Evolutionary conservation across 2,329 filamentous ascomycete species (phyloP), one percentile per base, ranked within the genome.

Genomic region (Chaetomiaceae sp.): DNA sequence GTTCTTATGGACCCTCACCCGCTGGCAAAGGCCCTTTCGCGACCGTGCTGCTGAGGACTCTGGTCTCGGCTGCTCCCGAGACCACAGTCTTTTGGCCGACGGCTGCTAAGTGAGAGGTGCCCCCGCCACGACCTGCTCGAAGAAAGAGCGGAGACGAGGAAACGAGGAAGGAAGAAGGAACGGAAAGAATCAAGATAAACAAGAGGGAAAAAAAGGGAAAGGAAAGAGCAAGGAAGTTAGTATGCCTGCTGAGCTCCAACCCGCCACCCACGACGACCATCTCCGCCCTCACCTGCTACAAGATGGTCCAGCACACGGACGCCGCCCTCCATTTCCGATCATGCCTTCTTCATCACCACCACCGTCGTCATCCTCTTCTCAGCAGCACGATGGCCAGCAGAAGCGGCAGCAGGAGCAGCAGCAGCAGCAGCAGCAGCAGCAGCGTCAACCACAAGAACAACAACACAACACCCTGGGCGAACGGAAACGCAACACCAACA

Each of bases 11-110:
- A 69, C 67, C 65, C 59, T 63, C 62, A 62, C 66, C 65, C 64
- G 61, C 64, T 68, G 68, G 64, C 64, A 63, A 63, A 64, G 65
- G 69, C 66, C 62, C 72, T 74, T 77, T 77, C 75, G 77, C 78
- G 76, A 80, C 75, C 73, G 76, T 76, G 75, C 77, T 80, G 78
- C 78, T 80, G 78, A 80, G 74, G 79, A 79, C 76, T 71, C 68
- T 73, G 71, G 77, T 75, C 76, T 78, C 62, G 60, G 59, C 20
- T 47, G 33, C 53, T 44, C 49, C 69, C 72, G 74, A 76, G 73
- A 68, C 71, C 73, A 75, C 67, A 69, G 73, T 75, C 72, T 48
- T 40, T 34, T 73, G 69, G 68, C 70, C 66, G 64, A 67, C 64
- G 64, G 69, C 65, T 64, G 70, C 67, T 62, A 66, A 66, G 61